A percentile compares a stretch with the other conserved stretches of the same genome.
phyloP scores from a whole-genome alignment of 495 filamentous ascomycete genomes.

The Aspergillus heteromorphus region DNA sequence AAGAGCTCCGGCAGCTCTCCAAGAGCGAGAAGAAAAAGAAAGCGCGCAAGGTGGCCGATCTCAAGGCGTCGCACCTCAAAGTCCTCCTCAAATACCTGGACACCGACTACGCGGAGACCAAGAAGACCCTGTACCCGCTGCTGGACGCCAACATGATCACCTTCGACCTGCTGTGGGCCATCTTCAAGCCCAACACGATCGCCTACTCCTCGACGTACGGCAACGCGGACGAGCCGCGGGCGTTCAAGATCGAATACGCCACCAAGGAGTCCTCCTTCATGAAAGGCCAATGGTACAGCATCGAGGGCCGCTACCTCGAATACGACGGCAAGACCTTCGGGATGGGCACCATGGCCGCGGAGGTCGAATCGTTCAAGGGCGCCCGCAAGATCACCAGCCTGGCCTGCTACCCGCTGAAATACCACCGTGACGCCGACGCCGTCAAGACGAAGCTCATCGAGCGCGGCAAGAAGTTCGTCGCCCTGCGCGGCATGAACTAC shows the following conservation, averaged over 20 bases:
- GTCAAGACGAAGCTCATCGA: slow-evolving; percentile 66
- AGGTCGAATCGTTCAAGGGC: slow-evolving; percentile 77
- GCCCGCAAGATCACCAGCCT: slow-evolving; percentile 77
- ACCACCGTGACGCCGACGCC: slow-evolving; percentile 68
- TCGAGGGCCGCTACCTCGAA: slow-evolving; percentile 81
- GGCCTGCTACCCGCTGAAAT: slow-evolving; percentile 72
- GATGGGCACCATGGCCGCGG: slow-evolving; percentile 62
- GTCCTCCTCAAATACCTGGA: slow-evolving; percentile 77
- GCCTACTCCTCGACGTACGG: slow-evolving; percentile 79
- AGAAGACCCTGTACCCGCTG: slow-evolving; percentile 78
- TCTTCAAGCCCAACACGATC: slow-evolving; percentile 87
- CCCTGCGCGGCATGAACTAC: slow-evolving; percentile 78
- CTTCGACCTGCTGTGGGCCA: slow-evolving; percentile 84
- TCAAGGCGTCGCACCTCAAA: slow-evolving; percentile 61
- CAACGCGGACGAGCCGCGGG: slow-evolving; percentile 71
- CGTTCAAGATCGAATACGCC: slow-evolving; percentile 84
- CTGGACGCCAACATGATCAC: slow-evolving; percentile 82
- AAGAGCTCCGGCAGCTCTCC: slow-evolving; percentile 56
- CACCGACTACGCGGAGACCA: slow-evolving; percentile 71
- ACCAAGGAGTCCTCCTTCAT: slow-evolving; percentile 66
- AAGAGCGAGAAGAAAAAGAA: slow-evolving; percentile 65
- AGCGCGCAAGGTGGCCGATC: slow-evolving; percentile 49
- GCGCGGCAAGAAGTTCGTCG: slow-evolving; percentile 80
- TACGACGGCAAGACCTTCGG: slow-evolving; percentile 76
- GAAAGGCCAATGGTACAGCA: slow-evolving; percentile 71